Base-by-base conservation (phyloP, 2,329 filamentous ascomycete genomes). In the Pseudopithomyces chartarum region DNA sequence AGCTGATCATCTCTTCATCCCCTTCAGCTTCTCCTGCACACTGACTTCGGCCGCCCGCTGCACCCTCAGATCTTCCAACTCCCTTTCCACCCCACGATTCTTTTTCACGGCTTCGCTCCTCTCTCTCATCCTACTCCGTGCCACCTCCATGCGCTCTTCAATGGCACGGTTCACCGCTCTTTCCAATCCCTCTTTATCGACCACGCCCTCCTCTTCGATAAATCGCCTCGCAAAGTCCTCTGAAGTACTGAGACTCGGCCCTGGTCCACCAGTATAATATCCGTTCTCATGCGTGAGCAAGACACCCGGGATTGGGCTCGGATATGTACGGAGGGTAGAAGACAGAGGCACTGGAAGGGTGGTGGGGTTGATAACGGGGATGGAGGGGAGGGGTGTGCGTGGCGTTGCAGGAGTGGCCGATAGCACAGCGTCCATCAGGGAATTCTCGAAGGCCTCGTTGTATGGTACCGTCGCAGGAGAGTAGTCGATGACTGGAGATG, bases 211-310 rank as follows among this genome's bases (percentile, higher is more conserved):
- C 51, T 75, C 70, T 22, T 59, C 51, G 2, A 80, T 72, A 52
- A 81, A 80, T 43, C 74, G 66, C 40, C 75, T 66, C 2, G 76
- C 73, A 60, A 78, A 81, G 12, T 66, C 67, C 13, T 55, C 42
- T 1, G 73, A 64, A 0, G 74, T 71, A 5, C 65, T 59, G 2
- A 76, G 71, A 11, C 73, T 68, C 0, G 79, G 73, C 1, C 78
- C 78, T 1, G 78, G 78, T 1, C 80, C 80, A n/a, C 80, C 80
- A 43, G 80, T 79, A 26, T 80, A 68, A 43, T 78, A 80, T n/a
- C 80, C 80, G 10, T 76, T 74, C 2, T 71, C 70, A 58, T 82
- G 80, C 0, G 80, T 82, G 52, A 82, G 74, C 33, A 70, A 69
- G 12, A 82, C 57, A 29, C 78, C 79, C 0, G 79, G 75, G n/a